phyloP scores from a whole-genome alignment of 495 filamentous ascomycete genomes.

The Daldinia loculata region DNA sequence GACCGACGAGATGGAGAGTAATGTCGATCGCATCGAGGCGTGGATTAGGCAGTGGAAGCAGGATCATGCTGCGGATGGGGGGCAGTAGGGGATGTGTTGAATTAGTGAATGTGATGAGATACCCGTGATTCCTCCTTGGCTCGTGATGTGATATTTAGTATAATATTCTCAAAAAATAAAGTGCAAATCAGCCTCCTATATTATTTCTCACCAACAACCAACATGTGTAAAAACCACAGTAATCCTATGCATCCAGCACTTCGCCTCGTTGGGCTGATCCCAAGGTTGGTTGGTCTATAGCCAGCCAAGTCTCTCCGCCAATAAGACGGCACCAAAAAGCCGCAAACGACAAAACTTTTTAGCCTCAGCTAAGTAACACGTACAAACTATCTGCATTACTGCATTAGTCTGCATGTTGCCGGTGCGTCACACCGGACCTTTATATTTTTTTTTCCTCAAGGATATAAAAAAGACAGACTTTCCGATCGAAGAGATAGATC shows the following conservation, averaged over 20 bases:
- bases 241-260: not conserved
- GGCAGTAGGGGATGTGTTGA: not conserved
- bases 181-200: not conserved
- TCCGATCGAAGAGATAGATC: not conserved
- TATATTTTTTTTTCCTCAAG: slow-evolving; percentile 6
- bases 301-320: not conserved
- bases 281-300: not conserved
- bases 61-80: slow-evolving; percentile 54
- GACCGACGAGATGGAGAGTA: slow-evolving; percentile 83
- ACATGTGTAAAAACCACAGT: not conserved
- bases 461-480: not conserved
- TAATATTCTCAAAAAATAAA: not conserved
- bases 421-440: slow-evolving; percentile 37
- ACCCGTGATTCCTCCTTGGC: too few species aligned
- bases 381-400: too few species aligned
- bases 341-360: not conserved
- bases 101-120: not conserved
- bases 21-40: slow-evolving; percentile 80
- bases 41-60: slow-evolving; percentile 87
- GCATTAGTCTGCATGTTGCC: slow-evolving; percentile 23
- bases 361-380: slow-evolving; percentile 15
- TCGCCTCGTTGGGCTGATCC: not conserved
- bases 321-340: not conserved
- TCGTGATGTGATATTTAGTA: too few species aligned
- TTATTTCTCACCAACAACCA: not conserved